These are phyloP conservation scores for Cyphellophora europaea DNA, from an alignment of 2,329 filamentous ascomycete genomes.

Conservation along the genomic window DNA sequence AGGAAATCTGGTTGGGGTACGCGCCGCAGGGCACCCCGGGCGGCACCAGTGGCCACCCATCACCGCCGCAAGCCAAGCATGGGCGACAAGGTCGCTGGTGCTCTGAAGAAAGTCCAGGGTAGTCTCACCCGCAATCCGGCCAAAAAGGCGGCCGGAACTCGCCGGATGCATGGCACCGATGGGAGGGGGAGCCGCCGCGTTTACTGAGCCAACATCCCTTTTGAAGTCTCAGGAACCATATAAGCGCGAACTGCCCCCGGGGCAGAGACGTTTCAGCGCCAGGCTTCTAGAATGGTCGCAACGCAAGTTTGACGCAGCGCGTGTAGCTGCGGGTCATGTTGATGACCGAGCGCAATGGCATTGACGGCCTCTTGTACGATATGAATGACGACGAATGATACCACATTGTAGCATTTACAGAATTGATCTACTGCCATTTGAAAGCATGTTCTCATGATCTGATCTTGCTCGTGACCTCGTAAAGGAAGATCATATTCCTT, in stretches of 20 bases:
- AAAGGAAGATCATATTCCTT: slow-evolving; percentile 52
- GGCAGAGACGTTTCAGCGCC: neutral
- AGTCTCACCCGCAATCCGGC: slow-evolving; percentile 59
- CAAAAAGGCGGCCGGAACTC: slow-evolving; percentile 65
- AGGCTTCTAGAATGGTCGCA: neutral
- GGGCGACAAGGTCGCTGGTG: slow-evolving; percentile 70
- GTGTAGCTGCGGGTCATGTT: neutral
- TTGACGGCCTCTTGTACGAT: neutral
- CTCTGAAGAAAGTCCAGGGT: slow-evolving; percentile 64
- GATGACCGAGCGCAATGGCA: slow-evolving; percentile 1
- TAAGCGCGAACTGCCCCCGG: too few relatives aligned
- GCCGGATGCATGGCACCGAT: slow-evolving; percentile 66
- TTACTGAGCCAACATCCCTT: slow-evolving; percentile 12
- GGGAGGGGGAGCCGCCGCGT: slow-evolving; percentile 39
- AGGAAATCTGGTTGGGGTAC: slow-evolving; percentile 7
- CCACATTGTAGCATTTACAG: too few relatives aligned
- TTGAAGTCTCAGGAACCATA: slow-evolving; percentile 3
- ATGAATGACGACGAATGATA: slow-evolving; percentile 1
- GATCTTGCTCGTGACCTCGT: slow-evolving; percentile 22
- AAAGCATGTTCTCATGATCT: too few relatives aligned
- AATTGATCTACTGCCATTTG: too few relatives aligned
- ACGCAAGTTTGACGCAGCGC: neutral
- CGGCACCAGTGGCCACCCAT: slow-evolving; percentile 24
- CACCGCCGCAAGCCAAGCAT: slow-evolving; percentile 59
- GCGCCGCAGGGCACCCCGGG: slow-evolving; percentile 3